Conservation (phyloP, 73 alveolate species). For the Diophrys sp. region DNA sequence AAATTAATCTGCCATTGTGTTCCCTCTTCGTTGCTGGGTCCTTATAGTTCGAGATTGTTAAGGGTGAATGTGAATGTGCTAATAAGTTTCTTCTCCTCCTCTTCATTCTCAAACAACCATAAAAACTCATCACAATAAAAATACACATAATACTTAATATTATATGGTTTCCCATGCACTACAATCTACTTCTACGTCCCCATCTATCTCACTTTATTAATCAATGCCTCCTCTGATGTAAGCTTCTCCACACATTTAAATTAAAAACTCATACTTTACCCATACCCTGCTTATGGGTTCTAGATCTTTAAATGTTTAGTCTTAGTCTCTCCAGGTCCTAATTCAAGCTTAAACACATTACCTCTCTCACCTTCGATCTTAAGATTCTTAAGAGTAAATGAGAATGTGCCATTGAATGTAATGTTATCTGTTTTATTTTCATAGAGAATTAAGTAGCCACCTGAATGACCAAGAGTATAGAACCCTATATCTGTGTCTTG, state of each 20-base stretch:
- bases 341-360: constrained; percentile 12
- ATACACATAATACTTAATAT: constrained; percentile 28
- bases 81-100: constrained; percentile 25
- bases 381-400: constrained; percentile 28
- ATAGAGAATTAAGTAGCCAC: constrained; percentile 32
- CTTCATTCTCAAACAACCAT: constrained; percentile 46
- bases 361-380: constrained; percentile 8
- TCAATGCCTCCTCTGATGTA: constrained; percentile 14
- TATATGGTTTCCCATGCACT: constrained; percentile 21
- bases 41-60: constrained; percentile 32
- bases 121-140: constrained; percentile 41
- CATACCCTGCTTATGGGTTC: constrained; percentile 37
- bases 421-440: constrained; percentile 19
- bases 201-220: constrained; percentile 10
- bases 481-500: constrained; percentile 21
- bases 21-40: neutral
- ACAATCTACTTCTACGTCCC: constrained; percentile 32
- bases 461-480: constrained; percentile 12
- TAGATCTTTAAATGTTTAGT: constrained; percentile 18
- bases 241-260: constrained; percentile 26
- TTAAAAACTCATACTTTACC: constrained; percentile 13
- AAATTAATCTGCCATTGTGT: neutral
- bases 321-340: constrained; percentile 29
- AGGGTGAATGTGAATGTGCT: constrained; percentile 42
- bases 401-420: constrained; percentile 28